These are phyloP conservation scores for Malbranchea cinnamomea DNA, from an alignment of 2,329 filamentous ascomycete genomes.

Conservation along the genomic window DNA sequence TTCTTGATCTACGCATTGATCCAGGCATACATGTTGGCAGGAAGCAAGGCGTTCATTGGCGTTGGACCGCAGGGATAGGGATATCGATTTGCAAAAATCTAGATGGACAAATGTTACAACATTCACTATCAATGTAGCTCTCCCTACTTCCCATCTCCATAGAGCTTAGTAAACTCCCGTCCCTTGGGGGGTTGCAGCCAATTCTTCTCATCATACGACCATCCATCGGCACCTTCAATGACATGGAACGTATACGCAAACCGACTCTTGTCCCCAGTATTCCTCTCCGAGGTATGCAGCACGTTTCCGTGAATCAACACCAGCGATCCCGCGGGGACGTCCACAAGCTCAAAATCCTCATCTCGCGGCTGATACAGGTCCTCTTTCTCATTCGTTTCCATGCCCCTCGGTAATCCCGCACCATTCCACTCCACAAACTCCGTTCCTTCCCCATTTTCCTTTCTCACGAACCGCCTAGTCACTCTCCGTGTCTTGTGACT, in stretches of 20 bases:
- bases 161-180: conserved; percentile 62
- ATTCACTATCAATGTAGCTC: conserved; percentile 10
- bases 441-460: conserved; percentile 44
- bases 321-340: conserved; percentile 80
- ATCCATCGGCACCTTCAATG: conserved; percentile 61
- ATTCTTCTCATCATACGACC: conserved; percentile 67
- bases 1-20: conserved; percentile 1
- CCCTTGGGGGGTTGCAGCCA: conserved; percentile 77
- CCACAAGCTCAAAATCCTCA: conserved; percentile 58
- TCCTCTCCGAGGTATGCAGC: conserved; percentile 91
- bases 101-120: too few relatives aligned
- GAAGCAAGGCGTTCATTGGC: neutral
- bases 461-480: conserved; percentile 54
- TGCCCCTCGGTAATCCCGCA: conserved; percentile 43
- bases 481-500: conserved; percentile 64
- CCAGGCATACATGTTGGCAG: neutral
- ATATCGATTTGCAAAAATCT: too few relatives aligned
- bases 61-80: too few relatives aligned
- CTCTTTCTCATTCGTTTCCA: conserved; percentile 25
- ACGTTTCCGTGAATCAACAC: conserved; percentile 93
- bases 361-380: conserved; percentile 41
- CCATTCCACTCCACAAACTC: conserved; percentile 59
- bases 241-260: conserved; percentile 98
- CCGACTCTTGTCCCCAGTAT: conserved; percentile 67
- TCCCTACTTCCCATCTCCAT: conserved; percentile 11